Conservation (phyloP, 768 basidiomycete species). For the Hericium alpestre region DNA sequence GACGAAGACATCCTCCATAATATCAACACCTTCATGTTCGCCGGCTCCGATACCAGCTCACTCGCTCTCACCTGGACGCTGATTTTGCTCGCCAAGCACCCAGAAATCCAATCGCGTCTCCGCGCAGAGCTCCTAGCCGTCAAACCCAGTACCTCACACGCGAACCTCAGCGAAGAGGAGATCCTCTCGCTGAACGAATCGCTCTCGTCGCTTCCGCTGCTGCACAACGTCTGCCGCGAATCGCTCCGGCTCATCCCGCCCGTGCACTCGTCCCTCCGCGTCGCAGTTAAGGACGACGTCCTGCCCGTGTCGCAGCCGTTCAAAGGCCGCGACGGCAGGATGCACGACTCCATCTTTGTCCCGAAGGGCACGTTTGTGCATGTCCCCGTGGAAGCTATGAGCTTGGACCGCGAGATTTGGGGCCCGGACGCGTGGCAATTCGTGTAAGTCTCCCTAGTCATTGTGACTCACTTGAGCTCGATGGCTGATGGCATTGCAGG, state of each 20-base stretch:
- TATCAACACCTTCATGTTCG: slow-evolving; percentile 85
- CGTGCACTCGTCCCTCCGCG: slow-evolving; percentile 70
- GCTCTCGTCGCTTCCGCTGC: slow-evolving; percentile 49
- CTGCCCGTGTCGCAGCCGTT: slow-evolving; percentile 58
- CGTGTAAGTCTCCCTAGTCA: slow-evolving; percentile 32
- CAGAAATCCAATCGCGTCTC: slow-evolving; percentile 56
- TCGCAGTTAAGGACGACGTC: slow-evolving; percentile 68
- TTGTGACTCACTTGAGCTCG: neutral
- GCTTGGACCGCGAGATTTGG: slow-evolving; percentile 69
- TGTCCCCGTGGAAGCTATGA: slow-evolving; percentile 71
- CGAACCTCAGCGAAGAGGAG: slow-evolving; percentile 42
- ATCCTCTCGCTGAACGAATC: slow-evolving; percentile 41
- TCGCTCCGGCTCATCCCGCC: slow-evolving; percentile 71
- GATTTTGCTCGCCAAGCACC: slow-evolving; percentile 60
- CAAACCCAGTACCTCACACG: slow-evolving; percentile 18
- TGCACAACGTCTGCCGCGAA: slow-evolving; percentile 72
- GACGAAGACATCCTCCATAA: slow-evolving; percentile 82
- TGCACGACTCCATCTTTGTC: slow-evolving; percentile 38
- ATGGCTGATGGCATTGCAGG: slow-evolving; percentile 24
- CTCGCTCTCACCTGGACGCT: slow-evolving; percentile 79
- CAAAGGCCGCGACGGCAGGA: slow-evolving; percentile 33
- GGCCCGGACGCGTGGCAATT: slow-evolving; percentile 77
- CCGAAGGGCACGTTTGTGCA: slow-evolving; percentile 68
- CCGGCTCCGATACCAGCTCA: slow-evolving; percentile 81
- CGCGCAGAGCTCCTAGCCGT: slow-evolving; percentile 53